Evolutionary conservation across 202 grass and related monocot species (phyloP).

Genomic region (Dendrocalamus latiflorus): DNA sequence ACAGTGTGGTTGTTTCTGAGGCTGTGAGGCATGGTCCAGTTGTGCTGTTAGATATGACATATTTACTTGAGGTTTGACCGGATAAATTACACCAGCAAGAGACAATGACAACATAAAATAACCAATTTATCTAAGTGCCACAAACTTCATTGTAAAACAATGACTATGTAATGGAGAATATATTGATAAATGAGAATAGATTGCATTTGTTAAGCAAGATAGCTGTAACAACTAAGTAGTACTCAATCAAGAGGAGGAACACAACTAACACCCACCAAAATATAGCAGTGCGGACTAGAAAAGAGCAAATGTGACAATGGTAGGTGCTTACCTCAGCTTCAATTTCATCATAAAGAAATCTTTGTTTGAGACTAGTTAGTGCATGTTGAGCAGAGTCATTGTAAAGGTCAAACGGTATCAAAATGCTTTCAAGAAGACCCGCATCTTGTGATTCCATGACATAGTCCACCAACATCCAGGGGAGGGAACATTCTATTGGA

Average conservation of each 20-base stretch:
- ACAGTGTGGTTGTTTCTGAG: background rate
- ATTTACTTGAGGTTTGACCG: background rate
- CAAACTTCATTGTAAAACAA: background rate
- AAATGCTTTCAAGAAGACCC: slow-evolving; percentile 97
- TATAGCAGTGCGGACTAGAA: background rate
- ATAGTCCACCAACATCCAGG: slow-evolving; percentile 96
- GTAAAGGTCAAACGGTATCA: slow-evolving; percentile 97
- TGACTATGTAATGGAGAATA: background rate
- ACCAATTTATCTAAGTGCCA: background rate
- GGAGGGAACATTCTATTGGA: slow-evolving; percentile 96
- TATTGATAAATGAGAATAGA: background rate
- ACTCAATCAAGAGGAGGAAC: too few species aligned
- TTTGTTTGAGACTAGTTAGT: slow-evolving; percentile 82
- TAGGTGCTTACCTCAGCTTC: slow-evolving; percentile 84
- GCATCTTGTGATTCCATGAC: slow-evolving; percentile 85
- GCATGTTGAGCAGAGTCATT: slow-evolving; percentile 99
- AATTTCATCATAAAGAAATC: slow-evolving; percentile 99
- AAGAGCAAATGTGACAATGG: background rate
- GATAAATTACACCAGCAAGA: slow-evolving; percentile 10
- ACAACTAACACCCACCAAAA: background rate
- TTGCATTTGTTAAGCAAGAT: slow-evolving; percentile 1
- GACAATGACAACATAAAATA: slow-evolving; percentile 2
- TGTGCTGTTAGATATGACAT: background rate
- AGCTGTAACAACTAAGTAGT: background rate
- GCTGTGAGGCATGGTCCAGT: background rate